phyloP scores from a whole-genome alignment of 2,329 filamentous ascomycete genomes.

The Alternaria consortialis region DNA sequence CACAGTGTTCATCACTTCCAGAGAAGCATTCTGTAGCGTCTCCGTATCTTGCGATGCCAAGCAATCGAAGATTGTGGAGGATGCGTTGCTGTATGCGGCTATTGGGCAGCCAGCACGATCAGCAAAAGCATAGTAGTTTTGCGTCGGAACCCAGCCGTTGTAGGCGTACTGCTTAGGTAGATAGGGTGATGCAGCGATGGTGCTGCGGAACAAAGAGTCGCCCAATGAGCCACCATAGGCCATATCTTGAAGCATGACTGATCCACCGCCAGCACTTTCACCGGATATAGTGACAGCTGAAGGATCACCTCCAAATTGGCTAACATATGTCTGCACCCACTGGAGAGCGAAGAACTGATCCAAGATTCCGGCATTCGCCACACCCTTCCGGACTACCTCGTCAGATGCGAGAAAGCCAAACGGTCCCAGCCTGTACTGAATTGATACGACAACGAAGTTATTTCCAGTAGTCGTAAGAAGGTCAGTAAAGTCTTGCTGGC shows the following conservation, averaged over 20 bases:
- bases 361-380: constrained; percentile 52
- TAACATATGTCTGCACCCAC: constrained; percentile 62
- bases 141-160: constrained; percentile 56
- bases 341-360: constrained; percentile 62
- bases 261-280: constrained; percentile 46
- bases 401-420: constrained; percentile 56
- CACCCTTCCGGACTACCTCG: constrained; percentile 50
- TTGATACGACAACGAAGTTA: constrained; percentile 58
- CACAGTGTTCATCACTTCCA: constrained; percentile 42
- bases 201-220: constrained; percentile 49
- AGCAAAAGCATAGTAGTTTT: constrained; percentile 59
- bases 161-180: constrained; percentile 64
- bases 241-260: constrained; percentile 40
- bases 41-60: constrained; percentile 49
- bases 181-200: constrained; percentile 59
- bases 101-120: constrained; percentile 39
- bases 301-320: constrained; percentile 37
- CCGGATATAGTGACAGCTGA: constrained; percentile 47
- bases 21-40: constrained; percentile 51
- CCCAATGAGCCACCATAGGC: constrained; percentile 46
- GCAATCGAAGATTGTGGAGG: constrained; percentile 54
- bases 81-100: constrained; percentile 25
- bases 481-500: constrained; percentile 47
- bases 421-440: constrained; percentile 61
- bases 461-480: constrained; percentile 59